phyloP scores from a whole-genome alignment of 345 rosid species.

The Acer yangbiense region DNA sequence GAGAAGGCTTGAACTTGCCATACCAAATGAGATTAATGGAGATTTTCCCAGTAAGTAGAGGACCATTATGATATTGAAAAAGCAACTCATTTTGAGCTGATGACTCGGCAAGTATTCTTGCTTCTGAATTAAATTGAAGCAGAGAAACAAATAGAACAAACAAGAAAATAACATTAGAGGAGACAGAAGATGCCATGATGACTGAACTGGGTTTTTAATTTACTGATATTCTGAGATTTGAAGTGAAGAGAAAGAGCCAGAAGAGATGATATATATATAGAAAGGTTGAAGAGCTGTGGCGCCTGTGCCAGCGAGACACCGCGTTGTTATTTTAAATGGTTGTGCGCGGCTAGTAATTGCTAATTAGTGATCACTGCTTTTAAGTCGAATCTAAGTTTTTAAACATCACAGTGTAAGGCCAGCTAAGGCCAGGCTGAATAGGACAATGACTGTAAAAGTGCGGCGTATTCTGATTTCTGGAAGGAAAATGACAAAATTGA shows the following conservation, averaged over 20 bases:
- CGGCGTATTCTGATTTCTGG: too few species aligned
- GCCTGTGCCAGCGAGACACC: constrained; percentile 9
- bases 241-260: neutral
- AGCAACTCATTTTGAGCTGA: constrained; percentile 34
- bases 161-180: constrained; percentile 8
- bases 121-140: constrained; percentile 25
- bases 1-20: constrained; percentile 73
- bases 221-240: neutral
- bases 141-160: constrained; percentile 15
- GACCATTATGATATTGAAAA: constrained; percentile 68
- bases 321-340: neutral
- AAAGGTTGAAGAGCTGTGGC: neutral
- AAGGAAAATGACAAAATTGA: constrained; percentile 6
- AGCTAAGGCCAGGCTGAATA: constrained; percentile 16
- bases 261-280: neutral
- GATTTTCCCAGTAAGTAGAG: constrained; percentile 66
- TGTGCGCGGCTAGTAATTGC: neutral
- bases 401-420: constrained; percentile 6
- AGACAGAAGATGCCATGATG: constrained; percentile 25
- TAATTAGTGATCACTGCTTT: neutral
- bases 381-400: neutral
- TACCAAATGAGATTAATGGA: constrained; percentile 79
- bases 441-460: neutral
- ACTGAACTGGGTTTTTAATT: neutral
- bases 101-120: constrained; percentile 32